These are phyloP conservation scores for Xylariomycetidae sp. DNA, from an alignment of 2,329 filamentous ascomycete species.

Conservation along the genomic window DNA sequence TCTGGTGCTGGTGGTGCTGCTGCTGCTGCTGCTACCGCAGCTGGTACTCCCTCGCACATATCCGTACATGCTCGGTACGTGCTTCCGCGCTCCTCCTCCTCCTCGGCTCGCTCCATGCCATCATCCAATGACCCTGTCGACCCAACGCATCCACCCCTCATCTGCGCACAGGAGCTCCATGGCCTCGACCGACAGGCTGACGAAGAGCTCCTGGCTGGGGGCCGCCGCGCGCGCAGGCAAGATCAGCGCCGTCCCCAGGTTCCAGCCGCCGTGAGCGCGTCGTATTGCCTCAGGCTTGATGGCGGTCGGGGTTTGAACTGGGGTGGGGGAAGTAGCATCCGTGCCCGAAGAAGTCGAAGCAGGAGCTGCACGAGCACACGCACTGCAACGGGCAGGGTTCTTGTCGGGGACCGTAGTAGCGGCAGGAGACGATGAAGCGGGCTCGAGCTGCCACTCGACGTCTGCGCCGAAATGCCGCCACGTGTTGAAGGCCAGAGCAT, in stretches of 20 bases:
- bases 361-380: too few species aligned
- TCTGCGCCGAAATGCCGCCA: conserved; percentile 39
- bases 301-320: conserved; percentile 9
- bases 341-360: too few species aligned
- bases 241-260: conserved; percentile 26
- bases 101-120: too few species aligned
- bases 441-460: conserved; percentile 25
- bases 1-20: too few species aligned
- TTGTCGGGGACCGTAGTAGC: too few species aligned
- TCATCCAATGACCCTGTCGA: conserved; percentile 28
- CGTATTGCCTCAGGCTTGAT: conserved; percentile 30
- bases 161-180: conserved; percentile 27
- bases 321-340: conserved; percentile 11
- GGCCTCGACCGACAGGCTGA: conserved; percentile 25
- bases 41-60: too few species aligned
- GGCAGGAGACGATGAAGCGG: too few species aligned
- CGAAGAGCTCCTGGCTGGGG: conserved; percentile 25
- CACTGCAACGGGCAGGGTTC: too few species aligned
- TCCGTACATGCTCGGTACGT: too few species aligned
- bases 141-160: conserved; percentile 25
- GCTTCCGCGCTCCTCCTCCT: too few species aligned
- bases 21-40: too few species aligned
- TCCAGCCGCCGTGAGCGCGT: conserved; percentile 25
- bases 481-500: conserved; percentile 37
- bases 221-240: conserved; percentile 23